A percentile compares a stretch with the other conserved stretches of the same genome.
These are phyloP conservation scores for Salix viminalis DNA, from an alignment of 345 rosid genomes.

Conservation along the genomic window DNA sequence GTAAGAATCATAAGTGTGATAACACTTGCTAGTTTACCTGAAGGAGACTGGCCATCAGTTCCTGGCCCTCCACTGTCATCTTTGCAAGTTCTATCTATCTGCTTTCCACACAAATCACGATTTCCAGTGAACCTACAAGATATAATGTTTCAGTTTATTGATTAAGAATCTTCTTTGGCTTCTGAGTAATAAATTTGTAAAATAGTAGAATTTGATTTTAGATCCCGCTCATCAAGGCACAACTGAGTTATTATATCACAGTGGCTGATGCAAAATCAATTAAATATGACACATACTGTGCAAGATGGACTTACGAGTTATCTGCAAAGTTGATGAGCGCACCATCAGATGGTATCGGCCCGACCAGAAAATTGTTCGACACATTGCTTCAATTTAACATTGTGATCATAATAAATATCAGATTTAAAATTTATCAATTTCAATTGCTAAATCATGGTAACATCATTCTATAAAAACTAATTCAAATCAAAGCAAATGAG, in stretches of 20 bases:
- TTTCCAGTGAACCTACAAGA: constrained; percentile 73
- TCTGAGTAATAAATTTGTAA: background rate
- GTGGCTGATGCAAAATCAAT: constrained; percentile 5
- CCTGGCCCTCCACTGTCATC: constrained; percentile 46
- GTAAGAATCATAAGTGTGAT: constrained; percentile 1
- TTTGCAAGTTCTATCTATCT: constrained; percentile 57
- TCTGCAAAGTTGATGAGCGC: constrained; percentile 48
- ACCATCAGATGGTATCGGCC: constrained; percentile 78
- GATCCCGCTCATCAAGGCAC: background rate
- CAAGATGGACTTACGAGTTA: constrained; percentile 61
- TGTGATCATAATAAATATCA: constrained; percentile 17
- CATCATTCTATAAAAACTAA: background rate
- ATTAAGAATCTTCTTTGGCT: background rate
- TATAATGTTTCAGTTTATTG: constrained; percentile 10
- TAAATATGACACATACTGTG: background rate
- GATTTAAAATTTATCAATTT: background rate
- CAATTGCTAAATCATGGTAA: background rate
- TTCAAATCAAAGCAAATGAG: constrained; percentile 11
- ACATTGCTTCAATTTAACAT: constrained; percentile 62
- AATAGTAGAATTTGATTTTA: background rate
- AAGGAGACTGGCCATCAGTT: constrained; percentile 37
- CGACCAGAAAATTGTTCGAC: constrained; percentile 80
- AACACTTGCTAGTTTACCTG: constrained; percentile 41
- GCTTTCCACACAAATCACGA: constrained; percentile 77
- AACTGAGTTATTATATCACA: background rate